Evolutionary conservation across 176 grass and related monocot species (phyloP), one percentile per base, ranked within the genome.

Genomic region (Elaeis guineensis): DNA sequence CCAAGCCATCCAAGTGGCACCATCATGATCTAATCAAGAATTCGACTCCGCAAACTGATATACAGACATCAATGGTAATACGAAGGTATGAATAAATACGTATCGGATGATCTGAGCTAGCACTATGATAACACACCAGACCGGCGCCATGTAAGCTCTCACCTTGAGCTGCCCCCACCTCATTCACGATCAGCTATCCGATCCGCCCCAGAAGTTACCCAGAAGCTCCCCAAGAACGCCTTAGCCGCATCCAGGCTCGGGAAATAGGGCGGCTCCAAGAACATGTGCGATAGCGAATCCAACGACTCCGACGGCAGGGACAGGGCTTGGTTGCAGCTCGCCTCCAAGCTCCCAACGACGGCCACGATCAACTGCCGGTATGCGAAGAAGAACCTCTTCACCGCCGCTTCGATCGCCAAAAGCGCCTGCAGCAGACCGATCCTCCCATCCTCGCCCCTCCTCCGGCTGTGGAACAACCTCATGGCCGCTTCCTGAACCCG

Each of bases 221-320:
- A 97, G 78, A 79, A 82, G 64, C 85, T 87, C 2, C 87, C 92
- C 80, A 97, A 67, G 75, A 97, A 97, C 2, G 87, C 84, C 59
- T 91, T 97, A 9, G 92, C 92, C 9, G 92, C 92, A 55, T 97
- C 92, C 75, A 97, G 75, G 78, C 92, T 97, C 3, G 92, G 92
- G 75, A 69, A 97, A 74, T 97, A 97, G 0, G 87, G 81, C 49
- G 92, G 92, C 62, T 97, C 92, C 19, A 97, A 59, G 75, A 97
- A 85, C 92, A 97, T 78, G 58, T 97, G 92, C 1, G 78, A 75
- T 16, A 88, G 54, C 6, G 78, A 61, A 28, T 91, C 92, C 69
- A 82, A 59, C 22, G 69, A 85, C 28, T 88, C 83, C 12, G 72
- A 72, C 54, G 92, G 87, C 66, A 78, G 35, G 62, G 80, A 85